Evolutionary conservation across 306 rosid genomes (phyloP).

Genomic region (Ochetophila trinervis): DNA sequence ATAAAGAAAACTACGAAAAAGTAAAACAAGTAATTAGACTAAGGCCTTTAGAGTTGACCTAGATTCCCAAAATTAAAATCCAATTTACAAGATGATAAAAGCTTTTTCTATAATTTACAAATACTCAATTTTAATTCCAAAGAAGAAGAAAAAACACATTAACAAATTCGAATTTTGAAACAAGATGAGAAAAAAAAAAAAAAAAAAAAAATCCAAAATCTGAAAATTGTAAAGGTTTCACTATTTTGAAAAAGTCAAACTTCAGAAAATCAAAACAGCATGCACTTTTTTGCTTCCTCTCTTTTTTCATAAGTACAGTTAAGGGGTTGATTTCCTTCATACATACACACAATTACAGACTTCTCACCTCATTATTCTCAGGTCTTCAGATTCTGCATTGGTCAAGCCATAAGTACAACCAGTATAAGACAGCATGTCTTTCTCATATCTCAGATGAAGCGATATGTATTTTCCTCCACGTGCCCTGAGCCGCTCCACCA

Average conservation of each 20-base stretch:
- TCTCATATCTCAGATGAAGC: constrained; percentile 92
- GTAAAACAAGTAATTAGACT: no score
- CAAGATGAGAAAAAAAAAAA: no score
- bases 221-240: no score
- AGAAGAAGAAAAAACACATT: no score
- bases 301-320: not conserved
- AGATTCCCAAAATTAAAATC: no score
- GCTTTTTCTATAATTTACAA: no score
- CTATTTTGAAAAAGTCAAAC: not conserved
- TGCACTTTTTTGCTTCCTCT: not conserved
- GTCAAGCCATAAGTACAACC: constrained; percentile 87
- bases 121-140: no score
- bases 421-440: constrained; percentile 92
- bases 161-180: no score
- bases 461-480: constrained; percentile 80
- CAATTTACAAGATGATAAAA: no score
- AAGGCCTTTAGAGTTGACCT: no score
- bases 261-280: not conserved
- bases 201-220: no score
- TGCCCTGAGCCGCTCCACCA: constrained; percentile 90
- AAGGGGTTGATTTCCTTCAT: not conserved
- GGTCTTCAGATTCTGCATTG: constrained; percentile 77
- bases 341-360: not conserved
- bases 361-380: constrained; percentile 77
- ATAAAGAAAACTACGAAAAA: no score